Evolutionary conservation across 2,329 filamentous ascomycete species (phyloP), one percentile per base, ranked within the genome.

Genomic region (Beauveria varroae): DNA sequence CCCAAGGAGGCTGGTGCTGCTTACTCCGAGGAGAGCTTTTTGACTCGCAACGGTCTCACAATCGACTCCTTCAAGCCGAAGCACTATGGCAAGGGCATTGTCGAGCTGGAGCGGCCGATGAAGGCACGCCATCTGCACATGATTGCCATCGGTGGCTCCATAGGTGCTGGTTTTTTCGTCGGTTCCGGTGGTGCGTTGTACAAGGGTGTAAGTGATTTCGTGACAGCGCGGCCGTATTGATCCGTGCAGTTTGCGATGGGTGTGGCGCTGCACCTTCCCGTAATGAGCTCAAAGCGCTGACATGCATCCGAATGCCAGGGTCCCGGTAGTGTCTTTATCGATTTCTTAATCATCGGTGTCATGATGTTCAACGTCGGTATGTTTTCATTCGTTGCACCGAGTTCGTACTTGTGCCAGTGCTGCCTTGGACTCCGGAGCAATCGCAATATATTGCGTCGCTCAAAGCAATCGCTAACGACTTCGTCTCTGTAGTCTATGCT

Each of bases 91-190:
- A 26, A 60, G 9, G 69, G 69, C 37, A 62, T 69, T 64, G 68
- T 70, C 50, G 71, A 78, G 66, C 71, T 80, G 52, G 75, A 79
- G 65, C 74, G 75, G 55, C 71, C 74, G 66, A 81, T 86, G 76
- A 81, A 82, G 75, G 74, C 76, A 57, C 80, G 83, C 65, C 83
- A 86, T 71, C 72, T 86, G 66, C 80, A 86, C 73, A 85, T 85
- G 82, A 85, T 85, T 71, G 81, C 82, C 67, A 84, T 85, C 61
- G 82, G 82, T 68, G 83, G 82, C 63, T 83, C 82, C 37, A 86
- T 86, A 61, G 83, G 83, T 71, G 83, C 83, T 69, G 83, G 83
- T 74, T 84, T 86, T 75, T 86, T 85, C 70, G 83, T 85, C 68
- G 82, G 83, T 67, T 84, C 82, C 41, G 83, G 83, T 66, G 69